phyloP scores from a whole-genome alignment of 768 basidiomycete genomes.

The Boletus subparvulus region DNA sequence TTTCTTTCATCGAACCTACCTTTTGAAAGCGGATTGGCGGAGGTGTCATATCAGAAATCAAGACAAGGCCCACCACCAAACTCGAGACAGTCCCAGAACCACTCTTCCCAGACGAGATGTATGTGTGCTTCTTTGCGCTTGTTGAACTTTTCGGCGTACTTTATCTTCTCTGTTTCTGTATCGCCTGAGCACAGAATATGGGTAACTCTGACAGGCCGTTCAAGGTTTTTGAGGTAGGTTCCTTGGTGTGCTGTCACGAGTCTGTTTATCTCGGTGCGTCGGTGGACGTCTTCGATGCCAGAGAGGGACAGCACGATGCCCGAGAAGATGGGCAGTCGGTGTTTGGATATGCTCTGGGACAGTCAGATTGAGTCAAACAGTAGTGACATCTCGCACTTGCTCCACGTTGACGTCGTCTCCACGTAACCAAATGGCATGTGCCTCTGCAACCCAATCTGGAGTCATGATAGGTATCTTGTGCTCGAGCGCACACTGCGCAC shows the following conservation, averaged over 20 bases:
- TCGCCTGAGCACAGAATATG: conserved; percentile 79
- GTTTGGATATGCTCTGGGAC: conserved; percentile 51
- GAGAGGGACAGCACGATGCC: conserved; percentile 71
- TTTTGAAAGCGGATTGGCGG: conserved; percentile 20
- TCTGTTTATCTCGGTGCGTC: conserved; percentile 63
- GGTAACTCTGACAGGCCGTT: conserved; percentile 76
- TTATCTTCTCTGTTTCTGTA: conserved; percentile 71
- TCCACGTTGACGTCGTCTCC: conserved; percentile 77
- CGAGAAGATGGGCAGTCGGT: conserved; percentile 74
- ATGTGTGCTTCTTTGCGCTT: conserved; percentile 68
- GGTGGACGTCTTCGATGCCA: conserved; percentile 62
- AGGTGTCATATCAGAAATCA: neutral
- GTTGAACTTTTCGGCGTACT: conserved; percentile 75
- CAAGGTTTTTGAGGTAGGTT: conserved; percentile 68
- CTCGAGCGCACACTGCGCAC: conserved; percentile 72
- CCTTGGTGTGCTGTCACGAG: conserved; percentile 63
- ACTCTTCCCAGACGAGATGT: conserved; percentile 88
- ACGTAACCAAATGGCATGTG: conserved; percentile 69
- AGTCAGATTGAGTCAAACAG: neutral
- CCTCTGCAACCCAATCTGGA: conserved; percentile 74
- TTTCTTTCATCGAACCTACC: conserved; percentile 63
- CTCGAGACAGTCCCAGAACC: conserved; percentile 91
- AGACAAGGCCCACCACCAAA: conserved; percentile 52
- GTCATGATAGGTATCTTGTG: conserved; percentile 76
- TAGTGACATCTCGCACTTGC: conserved; percentile 43